These are phyloP conservation scores for Colletotrichum higginsianum DNA, from an alignment of 2,329 filamentous ascomycete species.

Conservation along the genomic window DNA sequence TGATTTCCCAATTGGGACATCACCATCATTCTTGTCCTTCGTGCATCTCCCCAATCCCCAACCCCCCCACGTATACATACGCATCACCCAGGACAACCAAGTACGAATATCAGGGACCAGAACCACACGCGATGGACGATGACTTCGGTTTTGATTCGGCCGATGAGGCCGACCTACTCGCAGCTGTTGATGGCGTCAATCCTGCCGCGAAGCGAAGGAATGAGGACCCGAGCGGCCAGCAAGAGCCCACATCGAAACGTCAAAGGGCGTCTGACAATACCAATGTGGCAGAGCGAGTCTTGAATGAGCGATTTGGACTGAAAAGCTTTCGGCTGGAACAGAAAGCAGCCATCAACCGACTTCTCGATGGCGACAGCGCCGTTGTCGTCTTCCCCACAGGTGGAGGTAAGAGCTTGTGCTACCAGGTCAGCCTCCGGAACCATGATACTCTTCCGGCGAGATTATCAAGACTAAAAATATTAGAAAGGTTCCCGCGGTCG, in stretches of 20 bases:
- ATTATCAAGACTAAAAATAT: not conserved
- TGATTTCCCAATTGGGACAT: constrained; percentile 17
- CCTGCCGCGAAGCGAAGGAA: not conserved
- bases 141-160: constrained; percentile 48
- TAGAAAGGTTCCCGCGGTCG: constrained; percentile 61
- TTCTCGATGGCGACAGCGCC: constrained; percentile 57
- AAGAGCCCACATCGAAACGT: constrained; percentile 14
- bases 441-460: too few species aligned
- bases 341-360: constrained; percentile 55
- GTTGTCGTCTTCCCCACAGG: constrained; percentile 64
- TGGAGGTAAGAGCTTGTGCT: constrained; percentile 66
- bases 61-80: not conserved
- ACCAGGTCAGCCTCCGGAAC: constrained; percentile 56
- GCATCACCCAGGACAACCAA: not conserved
- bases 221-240: not conserved
- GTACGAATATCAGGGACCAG: too few species aligned
- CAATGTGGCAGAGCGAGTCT: constrained; percentile 48
- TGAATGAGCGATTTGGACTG: constrained; percentile 58
- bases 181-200: constrained; percentile 4
- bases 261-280: not conserved
- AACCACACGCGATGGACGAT: constrained; percentile 16
- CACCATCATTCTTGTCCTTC: not conserved
- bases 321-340: constrained; percentile 61
- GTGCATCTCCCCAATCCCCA: not conserved
- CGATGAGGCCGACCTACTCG: constrained; percentile 35